phyloP scores from a whole-genome alignment of 805 yeast species.

The Priceomyces castillae region DNA sequence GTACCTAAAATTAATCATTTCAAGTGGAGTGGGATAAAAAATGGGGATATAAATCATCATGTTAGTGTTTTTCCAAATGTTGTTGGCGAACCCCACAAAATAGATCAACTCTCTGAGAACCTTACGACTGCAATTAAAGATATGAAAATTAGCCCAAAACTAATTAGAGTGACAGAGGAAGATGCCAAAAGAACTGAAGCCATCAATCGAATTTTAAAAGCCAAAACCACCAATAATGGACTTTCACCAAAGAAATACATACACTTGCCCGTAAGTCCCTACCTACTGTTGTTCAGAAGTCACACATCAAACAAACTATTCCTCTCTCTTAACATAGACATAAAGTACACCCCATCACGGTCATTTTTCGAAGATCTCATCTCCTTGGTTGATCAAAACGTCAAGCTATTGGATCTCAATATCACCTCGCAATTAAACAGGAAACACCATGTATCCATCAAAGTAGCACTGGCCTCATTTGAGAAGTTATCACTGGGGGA shows the following conservation, averaged over 20 bases:
- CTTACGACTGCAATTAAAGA: constrained; percentile 3
- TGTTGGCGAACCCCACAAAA: constrained; percentile 8
- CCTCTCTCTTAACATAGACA: constrained; percentile 5
- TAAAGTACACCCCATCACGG: background rate
- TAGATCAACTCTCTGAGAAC: constrained; percentile 9
- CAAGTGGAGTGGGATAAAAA: constrained; percentile 12
- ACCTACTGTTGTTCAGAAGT: constrained; percentile 7
- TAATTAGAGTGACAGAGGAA: constrained; percentile 6
- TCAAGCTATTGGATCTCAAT: constrained; percentile 5
- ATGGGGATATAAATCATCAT: constrained; percentile 10
- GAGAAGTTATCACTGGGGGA: constrained; percentile 3
- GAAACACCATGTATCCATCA: constrained; percentile 8
- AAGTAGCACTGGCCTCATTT: constrained; percentile 8
- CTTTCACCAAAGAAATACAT: constrained; percentile 6
- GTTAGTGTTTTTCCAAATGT: constrained; percentile 12
- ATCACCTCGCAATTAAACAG: background rate
- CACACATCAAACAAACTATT: constrained; percentile 8
- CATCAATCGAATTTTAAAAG: constrained; percentile 6
- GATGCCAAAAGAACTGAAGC: constrained; percentile 7
- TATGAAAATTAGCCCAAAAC: constrained; percentile 1
- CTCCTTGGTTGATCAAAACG: constrained; percentile 6
- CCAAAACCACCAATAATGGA: constrained; percentile 1
- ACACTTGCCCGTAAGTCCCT: constrained; percentile 4
- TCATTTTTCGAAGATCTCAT: constrained; percentile 5
- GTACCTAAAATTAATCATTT: constrained; percentile 7